Base-by-base conservation (phyloP, 2,329 filamentous ascomycete species). In the Arthrobotrys sphaeroides region DNA sequence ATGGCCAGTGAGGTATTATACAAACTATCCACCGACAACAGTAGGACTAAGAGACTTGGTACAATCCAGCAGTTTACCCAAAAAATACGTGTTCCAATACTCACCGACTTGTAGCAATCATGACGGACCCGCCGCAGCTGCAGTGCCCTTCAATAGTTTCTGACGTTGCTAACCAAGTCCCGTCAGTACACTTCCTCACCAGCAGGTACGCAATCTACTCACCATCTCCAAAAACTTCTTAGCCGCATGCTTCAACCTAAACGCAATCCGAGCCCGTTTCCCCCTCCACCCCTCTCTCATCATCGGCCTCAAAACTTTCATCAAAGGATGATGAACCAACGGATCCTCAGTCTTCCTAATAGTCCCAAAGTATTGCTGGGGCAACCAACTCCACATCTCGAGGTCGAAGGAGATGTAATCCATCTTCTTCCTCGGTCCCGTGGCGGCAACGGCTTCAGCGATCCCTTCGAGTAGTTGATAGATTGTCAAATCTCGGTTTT, bases 331-430 rank as follows among this genome's bases (percentile, higher is more conserved):
- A 20, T 33, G 13, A 22, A 36, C 13, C 9, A 55, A 7, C 3
- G 49, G 49, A 22, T 36, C 28, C 10, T 38, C n/a, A n/a, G 49
- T 36, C 18, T 36, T 38, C 16, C 49, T 18, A 22, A 55, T 20
- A 13, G 24, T 55, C 9, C 49, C 49, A 22, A 55, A 55, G 9
- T 55, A 28, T n/a, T 55, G 49, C 6, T 55, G n/a, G 1, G 49
- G 49, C 10, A 55, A 18, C 49, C 49, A 55, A 12, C n/a, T 26
- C 49, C 49, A 55, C 49, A 55, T 36, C 49, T 55, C 49, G 2
- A 55, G 16, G 7, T 55, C 49, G 16, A 55, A 36, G 0, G 16
- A 55, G 16, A 55, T 36, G 28, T 16, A 31, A n/a, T 51, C 47
- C 47, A 55, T 7, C 12, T 55, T 38, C 28, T 36, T 36, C n/a